Base-by-base conservation (phyloP, 176 grass and related monocot species). In the Cenchrus fungigraminus region DNA sequence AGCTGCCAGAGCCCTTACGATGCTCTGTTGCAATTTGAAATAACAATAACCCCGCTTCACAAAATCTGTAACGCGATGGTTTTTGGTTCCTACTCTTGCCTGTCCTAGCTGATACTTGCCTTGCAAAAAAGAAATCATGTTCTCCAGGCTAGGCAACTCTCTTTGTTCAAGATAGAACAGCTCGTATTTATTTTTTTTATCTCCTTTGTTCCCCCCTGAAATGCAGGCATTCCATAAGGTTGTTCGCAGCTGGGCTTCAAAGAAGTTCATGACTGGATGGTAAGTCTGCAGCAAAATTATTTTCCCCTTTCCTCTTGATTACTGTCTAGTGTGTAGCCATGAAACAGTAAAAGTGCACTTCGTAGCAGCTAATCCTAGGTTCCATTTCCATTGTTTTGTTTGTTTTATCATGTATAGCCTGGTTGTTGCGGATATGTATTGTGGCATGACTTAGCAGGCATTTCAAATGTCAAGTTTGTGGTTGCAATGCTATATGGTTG, bases 211-310 rank as follows among this genome's bases (percentile, higher is more conserved):
- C 43, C 61, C 9, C 32, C 71, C 31, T 55, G 14, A 34, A 74
- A 81, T 87, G 63, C 84, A 97, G 95, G 95, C 95, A 68, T 97
- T 97, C 44, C 91, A 97, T 91, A 97, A 92, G 80, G 92, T 97
- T 66, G 87, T 92, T 32, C 89, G 89, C 20, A 97, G 95, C 79
- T 97, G 95, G 92, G 90, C 95, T 73, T 97, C 95, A 56, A 97
- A 97, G 85, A 97, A 97, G 70, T 97, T 97, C 77, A 97, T 97
- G 95, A 94, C 95, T 60, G 95, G 95, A 78, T 94, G 95, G 95
- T 94, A 80, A 79, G 69, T 80, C n/a, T 86, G 46, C 79, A 72
- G 28, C 44, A 58, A 57, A 25, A 68, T 78, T 50, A 46, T 20
- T 50, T 25, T 68, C 17, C 61, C 37, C 20, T 43, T 8, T 3